Base-by-base conservation (phyloP, 768 basidiomycete species). In the Boletus subcaerulescens region DNA sequence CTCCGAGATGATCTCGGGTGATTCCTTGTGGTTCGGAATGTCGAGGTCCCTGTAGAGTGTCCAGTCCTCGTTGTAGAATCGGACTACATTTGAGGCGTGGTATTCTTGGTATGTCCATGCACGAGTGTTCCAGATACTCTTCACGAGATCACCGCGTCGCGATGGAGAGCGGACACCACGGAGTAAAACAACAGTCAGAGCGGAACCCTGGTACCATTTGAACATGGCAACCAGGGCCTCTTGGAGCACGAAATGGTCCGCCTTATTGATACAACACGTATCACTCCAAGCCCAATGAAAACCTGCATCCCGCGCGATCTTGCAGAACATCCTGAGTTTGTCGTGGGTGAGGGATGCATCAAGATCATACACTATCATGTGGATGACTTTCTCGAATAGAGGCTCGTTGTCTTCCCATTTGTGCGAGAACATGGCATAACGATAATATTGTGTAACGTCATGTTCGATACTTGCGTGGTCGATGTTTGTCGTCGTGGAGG, bases 401-500 rank as follows among this genome's bases (percentile, higher is more conserved):
- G 50, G 55, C 24, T 40, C 52, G 12, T 48, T 18, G 5, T 20
- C 35, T 24, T 56, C 53, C 57, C 57, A 56, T 10, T 13, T 52
- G 43, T 57, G 59, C 12, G 56, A 50, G n/a, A 57, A n/a, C 40
- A 24, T 56, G 4, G 35, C 50, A 24, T 48, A 48, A 1, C 39
- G 50, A n/a, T 36, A 56, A 20, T 49, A 52, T 1, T 42, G 15
- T 8, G 9, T 15, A 1, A 57, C 55, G 0, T 52, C n/a, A 2
- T 36, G 32, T 7, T 52, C 17, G 4, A 56, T 56, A 1, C 31
- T 47, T 17, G 35, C 3, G 7, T 24, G 56, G 10, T 57, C 48
- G 11, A 50, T 45, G 5, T 15, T 11, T 24, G 43, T 50, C 3
- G 49, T 53, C 42, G n/a, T 12, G 20, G 60, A 56, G 4, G 54